These are phyloP conservation scores for Mentha longifolia DNA, from an alignment of 257 asterid species.

Conservation along the genomic window DNA sequence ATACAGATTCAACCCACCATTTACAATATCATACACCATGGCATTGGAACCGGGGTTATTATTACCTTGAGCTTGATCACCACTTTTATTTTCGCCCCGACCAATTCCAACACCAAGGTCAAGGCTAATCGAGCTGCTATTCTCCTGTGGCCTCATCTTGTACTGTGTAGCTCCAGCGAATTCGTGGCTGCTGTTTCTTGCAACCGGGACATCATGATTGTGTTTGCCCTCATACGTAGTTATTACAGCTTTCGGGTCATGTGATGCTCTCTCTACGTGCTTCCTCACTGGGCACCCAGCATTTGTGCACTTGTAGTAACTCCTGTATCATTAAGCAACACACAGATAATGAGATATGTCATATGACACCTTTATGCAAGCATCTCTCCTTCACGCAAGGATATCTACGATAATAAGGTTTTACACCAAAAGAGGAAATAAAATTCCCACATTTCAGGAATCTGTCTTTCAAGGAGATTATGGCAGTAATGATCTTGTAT, in stretches of 20 bases:
- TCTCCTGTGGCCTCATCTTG: slow-evolving; percentile 54
- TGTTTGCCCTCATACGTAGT: slow-evolving; percentile 98
- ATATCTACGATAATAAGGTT: too few species aligned
- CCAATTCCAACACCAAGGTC: slow-evolving; percentile 88
- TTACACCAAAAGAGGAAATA: neutral
- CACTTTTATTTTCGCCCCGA: slow-evolving; percentile 43
- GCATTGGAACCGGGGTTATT: neutral
- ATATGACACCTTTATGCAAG: neutral
- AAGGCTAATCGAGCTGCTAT: slow-evolving; percentile 58
- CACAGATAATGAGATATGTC: neutral
- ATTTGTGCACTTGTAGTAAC: slow-evolving; percentile 93
- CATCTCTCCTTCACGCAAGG: too few species aligned
- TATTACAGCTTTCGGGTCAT: slow-evolving; percentile 94
- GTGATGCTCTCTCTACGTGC: slow-evolving; percentile 97
- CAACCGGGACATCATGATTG: slow-evolving; percentile 87
- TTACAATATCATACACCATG: slow-evolving; percentile 42
- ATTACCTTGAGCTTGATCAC: slow-evolving; percentile 30
- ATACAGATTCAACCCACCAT: slow-evolving; percentile 55
- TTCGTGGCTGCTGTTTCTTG: slow-evolving; percentile 74
- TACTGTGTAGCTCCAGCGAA: slow-evolving; percentile 47
- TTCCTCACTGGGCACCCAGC: slow-evolving; percentile 94
- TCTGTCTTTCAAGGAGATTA: neutral
- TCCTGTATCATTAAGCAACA: slow-evolving; percentile 59
- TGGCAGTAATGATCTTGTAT: too few species aligned
- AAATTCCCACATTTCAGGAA: neutral